phyloP scores from a whole-genome alignment of 345 rosid species.

The Pelargonium nanum region DNA sequence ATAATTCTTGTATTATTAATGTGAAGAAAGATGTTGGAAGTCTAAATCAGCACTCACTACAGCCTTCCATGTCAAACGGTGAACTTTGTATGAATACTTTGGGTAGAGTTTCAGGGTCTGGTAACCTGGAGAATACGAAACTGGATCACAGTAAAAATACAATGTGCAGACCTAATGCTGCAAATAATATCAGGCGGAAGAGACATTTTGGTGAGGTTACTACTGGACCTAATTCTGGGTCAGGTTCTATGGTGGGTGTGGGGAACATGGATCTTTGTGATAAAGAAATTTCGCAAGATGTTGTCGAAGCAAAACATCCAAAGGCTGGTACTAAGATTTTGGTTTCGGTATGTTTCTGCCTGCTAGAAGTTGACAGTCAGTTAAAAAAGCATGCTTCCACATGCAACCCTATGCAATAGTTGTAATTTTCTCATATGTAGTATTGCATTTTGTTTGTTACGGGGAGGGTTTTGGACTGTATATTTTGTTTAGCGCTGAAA shows the following conservation, averaged over 20 bases:
- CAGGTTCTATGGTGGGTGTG: constrained; percentile 12
- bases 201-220: constrained; percentile 20
- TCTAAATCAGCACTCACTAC: constrained; percentile 11
- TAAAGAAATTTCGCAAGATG: constrained; percentile 12
- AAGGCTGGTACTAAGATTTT: constrained; percentile 9
- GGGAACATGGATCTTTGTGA: constrained; percentile 10
- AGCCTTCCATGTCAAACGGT: constrained; percentile 14
- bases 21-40: constrained; percentile 9
- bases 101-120: constrained; percentile 12
- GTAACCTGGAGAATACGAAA: constrained; percentile 5
- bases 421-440: neutral
- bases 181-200: constrained; percentile 14
- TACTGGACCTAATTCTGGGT: constrained; percentile 7
- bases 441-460: neutral
- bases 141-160: constrained; percentile 10
- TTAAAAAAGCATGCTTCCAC: neutral
- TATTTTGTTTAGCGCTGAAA: constrained; percentile 2
- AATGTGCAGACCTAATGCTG: constrained; percentile 5
- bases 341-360: constrained; percentile 17
- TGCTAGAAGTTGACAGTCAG: neutral
- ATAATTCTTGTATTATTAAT: constrained; percentile 1
- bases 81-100: constrained; percentile 6
- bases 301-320: constrained; percentile 6
- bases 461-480: neutral
- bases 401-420: neutral